Conservation (phyloP, 148 eudicot genomes). For the Chenopodium suecicum region DNA sequence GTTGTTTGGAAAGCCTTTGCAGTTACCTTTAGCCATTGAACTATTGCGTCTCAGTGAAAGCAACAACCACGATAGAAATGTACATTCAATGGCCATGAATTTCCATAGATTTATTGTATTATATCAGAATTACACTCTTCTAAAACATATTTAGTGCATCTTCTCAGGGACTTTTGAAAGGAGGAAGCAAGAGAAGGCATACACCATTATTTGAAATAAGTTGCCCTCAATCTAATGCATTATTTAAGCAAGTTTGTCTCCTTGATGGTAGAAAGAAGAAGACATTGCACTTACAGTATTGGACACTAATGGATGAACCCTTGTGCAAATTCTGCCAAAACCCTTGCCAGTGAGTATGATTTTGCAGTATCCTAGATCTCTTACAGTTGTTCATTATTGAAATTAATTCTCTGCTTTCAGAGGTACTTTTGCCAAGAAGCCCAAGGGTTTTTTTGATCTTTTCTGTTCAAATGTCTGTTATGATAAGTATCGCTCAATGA, state of each 20-base stretch:
- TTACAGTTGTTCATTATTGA: background rate
- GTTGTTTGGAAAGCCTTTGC: constrained; percentile 76
- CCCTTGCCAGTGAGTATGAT: constrained; percentile 66
- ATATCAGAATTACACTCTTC: background rate
- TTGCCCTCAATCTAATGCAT: constrained; percentile 62
- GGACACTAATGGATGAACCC: constrained; percentile 72
- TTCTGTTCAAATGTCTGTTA: constrained; percentile 77
- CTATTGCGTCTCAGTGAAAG: constrained; percentile 68
- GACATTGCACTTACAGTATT: constrained; percentile 60
- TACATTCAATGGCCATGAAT: constrained; percentile 26
- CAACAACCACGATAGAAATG: constrained; percentile 71
- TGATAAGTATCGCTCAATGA: constrained; percentile 72
- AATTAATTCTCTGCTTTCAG: constrained; percentile 39
- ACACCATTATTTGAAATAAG: constrained; percentile 71
- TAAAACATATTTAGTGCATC: background rate
- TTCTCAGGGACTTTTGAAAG: constrained; percentile 76
- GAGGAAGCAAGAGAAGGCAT: constrained; percentile 71
- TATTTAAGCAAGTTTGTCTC: constrained; percentile 61
- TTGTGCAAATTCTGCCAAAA: constrained; percentile 91
- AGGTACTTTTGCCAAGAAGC: constrained; percentile 60
- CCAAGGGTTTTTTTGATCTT: constrained; percentile 83
- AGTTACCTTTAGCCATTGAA: constrained; percentile 79
- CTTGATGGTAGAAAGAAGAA: constrained; percentile 43
- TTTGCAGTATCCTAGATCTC: background rate
- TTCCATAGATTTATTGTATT: background rate